Conservation (phyloP, 805 yeast genomes). For the Cyberlindnera veronae region DNA sequence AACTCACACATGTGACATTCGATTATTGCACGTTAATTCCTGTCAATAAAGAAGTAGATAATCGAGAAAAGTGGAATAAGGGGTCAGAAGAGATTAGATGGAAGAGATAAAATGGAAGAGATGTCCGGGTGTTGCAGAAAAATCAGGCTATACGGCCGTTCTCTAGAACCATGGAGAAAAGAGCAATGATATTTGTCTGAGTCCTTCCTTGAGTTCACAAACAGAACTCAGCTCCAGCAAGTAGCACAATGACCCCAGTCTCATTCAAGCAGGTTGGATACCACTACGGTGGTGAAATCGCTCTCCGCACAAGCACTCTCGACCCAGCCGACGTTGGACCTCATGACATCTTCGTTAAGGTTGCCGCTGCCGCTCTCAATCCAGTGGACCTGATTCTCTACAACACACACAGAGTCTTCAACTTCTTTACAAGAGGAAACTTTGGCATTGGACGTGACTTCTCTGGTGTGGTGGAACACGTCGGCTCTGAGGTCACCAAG, state of each 20-base stretch:
- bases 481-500: constrained; percentile 38
- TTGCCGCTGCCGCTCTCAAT: constrained; percentile 48
- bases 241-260: constrained; percentile 1
- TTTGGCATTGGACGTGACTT: constrained; percentile 49
- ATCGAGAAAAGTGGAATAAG: too few relatives aligned
- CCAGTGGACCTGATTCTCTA: constrained; percentile 55
- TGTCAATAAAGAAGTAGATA: too few relatives aligned
- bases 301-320: constrained; percentile 3
- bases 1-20: too few relatives aligned
- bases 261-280: constrained; percentile 17
- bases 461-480: constrained; percentile 51
- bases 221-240: too few relatives aligned
- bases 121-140: too few relatives aligned
- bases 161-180: too few relatives aligned
- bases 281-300: constrained; percentile 13
- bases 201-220: too few relatives aligned
- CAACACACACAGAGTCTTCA: constrained; percentile 28
- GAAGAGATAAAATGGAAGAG: too few relatives aligned
- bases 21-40: too few relatives aligned
- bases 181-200: too few relatives aligned
- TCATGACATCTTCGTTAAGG: constrained; percentile 42
- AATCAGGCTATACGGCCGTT: too few relatives aligned
- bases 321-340: constrained; percentile 28
- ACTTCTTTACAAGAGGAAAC: constrained; percentile 21
- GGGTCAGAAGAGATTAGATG: too few relatives aligned